phyloP scores from a whole-genome alignment of 2,329 filamentous ascomycete species.

The Didymosphaeria variabile region DNA sequence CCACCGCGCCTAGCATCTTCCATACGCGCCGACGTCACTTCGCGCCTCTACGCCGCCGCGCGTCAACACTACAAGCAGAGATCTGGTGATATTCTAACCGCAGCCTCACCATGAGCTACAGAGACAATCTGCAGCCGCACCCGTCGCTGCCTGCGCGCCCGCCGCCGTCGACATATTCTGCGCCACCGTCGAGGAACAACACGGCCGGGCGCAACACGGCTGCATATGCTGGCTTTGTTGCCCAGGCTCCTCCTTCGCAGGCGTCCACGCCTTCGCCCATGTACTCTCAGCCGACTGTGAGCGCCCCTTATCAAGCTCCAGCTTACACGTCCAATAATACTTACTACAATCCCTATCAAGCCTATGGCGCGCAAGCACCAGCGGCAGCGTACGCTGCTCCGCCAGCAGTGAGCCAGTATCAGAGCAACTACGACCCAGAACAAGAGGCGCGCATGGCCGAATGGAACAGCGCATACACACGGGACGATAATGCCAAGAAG shows the following conservation, averaged over 20 bases:
- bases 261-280: conserved; percentile 49
- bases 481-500: conserved; percentile 62
- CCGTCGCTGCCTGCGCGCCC: conserved; percentile 80
- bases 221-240: conserved; percentile 63
- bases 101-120: conserved; percentile 28
- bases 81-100: neutral
- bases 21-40: conserved; percentile 3
- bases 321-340: conserved; percentile 55
- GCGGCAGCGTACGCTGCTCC: conserved; percentile 32
- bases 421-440: conserved; percentile 70
- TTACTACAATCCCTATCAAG: conserved; percentile 72
- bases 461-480: conserved; percentile 91
- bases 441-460: conserved; percentile 92
- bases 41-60: conserved; percentile 16
- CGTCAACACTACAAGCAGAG: conserved; percentile 12
- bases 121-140: conserved; percentile 49
- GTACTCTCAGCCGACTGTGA: conserved; percentile 54
- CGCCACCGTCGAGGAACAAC: conserved; percentile 66
- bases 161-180: conserved; percentile 67
- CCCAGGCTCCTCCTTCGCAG: conserved; percentile 38
- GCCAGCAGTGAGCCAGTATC: conserved; percentile 22
- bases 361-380: conserved; percentile 60
- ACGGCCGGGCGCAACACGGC: conserved; percentile 34
- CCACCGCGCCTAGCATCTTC: neutral
- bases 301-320: conserved; percentile 50